phyloP scores from a whole-genome alignment of 768 basidiomycete species.

The Naematelia aurantialba region DNA sequence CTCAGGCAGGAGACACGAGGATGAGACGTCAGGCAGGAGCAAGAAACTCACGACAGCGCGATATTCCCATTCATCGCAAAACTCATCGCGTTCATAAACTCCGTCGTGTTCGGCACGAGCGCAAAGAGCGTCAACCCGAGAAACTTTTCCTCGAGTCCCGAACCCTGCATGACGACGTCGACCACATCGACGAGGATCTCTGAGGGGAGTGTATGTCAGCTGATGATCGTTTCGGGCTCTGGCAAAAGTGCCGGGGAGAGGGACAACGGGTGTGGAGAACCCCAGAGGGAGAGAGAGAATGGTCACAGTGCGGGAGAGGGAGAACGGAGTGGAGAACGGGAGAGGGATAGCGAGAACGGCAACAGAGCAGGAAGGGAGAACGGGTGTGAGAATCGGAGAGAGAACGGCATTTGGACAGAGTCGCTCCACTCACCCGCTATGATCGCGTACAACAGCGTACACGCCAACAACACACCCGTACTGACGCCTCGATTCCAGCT shows the following conservation, averaged over 20 bases:
- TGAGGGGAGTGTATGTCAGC: conserved; percentile 53
- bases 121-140: conserved; percentile 94
- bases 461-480: conserved; percentile 80
- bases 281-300: too few relatives aligned
- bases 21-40: not conserved
- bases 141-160: conserved; percentile 95
- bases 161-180: conserved; percentile 82
- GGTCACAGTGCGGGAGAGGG: too few relatives aligned
- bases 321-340: too few relatives aligned
- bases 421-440: conserved; percentile 73
- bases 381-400: not conserved
- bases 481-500: conserved; percentile 90
- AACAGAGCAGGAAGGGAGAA: not conserved
- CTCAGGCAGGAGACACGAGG: too few relatives aligned
- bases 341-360: too few relatives aligned
- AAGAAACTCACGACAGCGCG: conserved; percentile 69
- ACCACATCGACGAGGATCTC: conserved; percentile 94
- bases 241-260: too few relatives aligned
- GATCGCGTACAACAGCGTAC: conserved; percentile 87
- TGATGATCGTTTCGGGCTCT: too few relatives aligned
- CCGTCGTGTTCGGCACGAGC: conserved; percentile 95
- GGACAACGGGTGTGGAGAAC: too few relatives aligned
- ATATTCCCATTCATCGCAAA: conserved; percentile 97
- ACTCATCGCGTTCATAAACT: conserved; percentile 99
- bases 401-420: not conserved